Base-by-base conservation (phyloP, 2,329 filamentous ascomycete species). In the Fusarium gaditjirri region DNA sequence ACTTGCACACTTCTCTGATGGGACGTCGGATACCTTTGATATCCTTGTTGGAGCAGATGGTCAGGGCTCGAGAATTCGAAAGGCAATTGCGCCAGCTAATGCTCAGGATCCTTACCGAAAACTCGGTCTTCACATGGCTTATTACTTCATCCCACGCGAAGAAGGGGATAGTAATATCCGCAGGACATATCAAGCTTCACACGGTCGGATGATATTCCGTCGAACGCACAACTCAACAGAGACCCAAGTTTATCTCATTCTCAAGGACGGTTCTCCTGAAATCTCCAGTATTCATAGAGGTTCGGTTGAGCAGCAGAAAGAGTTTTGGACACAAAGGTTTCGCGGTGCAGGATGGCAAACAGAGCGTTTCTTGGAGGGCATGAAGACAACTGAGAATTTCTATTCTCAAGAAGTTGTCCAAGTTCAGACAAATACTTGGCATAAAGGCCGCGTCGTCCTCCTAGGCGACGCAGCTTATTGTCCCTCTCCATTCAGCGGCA, bases 41-140 rank as follows among this genome's bases (percentile, higher is more conserved):
- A 31, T 72, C 1, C 41, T 72, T 2, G 56, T 72, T 13, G 70
- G 70, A 13, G 70, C 70, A 9, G 70, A 72, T 25, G 70, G 70
- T 1, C 70, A 72, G 9, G 70, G 70, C 0, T 72, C 70, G 0
- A 65, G 70, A 14, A 66, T 73, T 39, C 41, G 70, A n/a, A 70
- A 58, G 27, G 47, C 65, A 2, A 66, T 72, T 3, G 38, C 23
- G 6, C 70, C 69, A 1, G 23, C 42, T 0, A 25, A 44, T 8
- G 25, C 50, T 11, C 27, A 60, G 2, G 46, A 70, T 29, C 69
- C 70, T 3, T 72, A 72, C 25, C 46, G 60, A 11, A 80, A 80
- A 19, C 55, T 72, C 2, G 60, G 69, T 7, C 23, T 35, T 71
- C 77, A 72, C 29, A 70, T 70, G 46, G 65, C 65, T 2, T 72